Base-by-base conservation (phyloP, 352 stramenopile species). In the Globisporangium iwayamae region DNA sequence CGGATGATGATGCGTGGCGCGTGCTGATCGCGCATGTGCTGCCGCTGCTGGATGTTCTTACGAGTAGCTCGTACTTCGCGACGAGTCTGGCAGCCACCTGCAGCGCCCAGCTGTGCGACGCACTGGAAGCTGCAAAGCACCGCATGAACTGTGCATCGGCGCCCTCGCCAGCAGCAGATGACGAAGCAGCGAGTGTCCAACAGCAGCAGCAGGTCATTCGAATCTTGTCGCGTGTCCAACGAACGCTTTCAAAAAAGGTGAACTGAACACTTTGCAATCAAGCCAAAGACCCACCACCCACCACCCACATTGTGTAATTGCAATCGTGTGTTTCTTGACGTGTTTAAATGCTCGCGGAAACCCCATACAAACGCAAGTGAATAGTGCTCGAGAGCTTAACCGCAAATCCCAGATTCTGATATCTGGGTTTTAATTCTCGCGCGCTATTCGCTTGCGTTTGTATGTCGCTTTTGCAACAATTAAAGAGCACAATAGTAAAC, bases 31-130 rank as follows among this genome's bases (percentile, higher is more conserved):
- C 32, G 22, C 32, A 45, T 25, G 41, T 56, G 48, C 56, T 69
- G 18, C 34, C 18, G 28, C 22, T 74, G 10, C 47, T 74, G 39
- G 55, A 66, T 51, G 51, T 34, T 14, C 43, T 71, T 14, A 46
- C 43, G 41, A 22, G 14, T 30, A 30, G 60, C 46, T 22, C 45
- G 45, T 56, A 39, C 14, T 60, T 60, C 16, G 25, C 5, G 11
- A 34, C 9, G 18, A 34, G 11, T 14, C 36, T 60, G 13, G 30
- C 43, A 28, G 14, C 22, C 48, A 47, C 28, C 0, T 43, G 56
- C n/a, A 38, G 13, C 25, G 14, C 51, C 25, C 56, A 61, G 36
- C 45, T 65, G 41, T 6, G 36, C 13, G 6, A 9, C 4, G 50
- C 39, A 36, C 59, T 39, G 59, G 50, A 57, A 28, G 32, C 34